Conservation (phyloP, 1,139 yeast species). For the Spencermartinsiella ligniputridi region DNA sequence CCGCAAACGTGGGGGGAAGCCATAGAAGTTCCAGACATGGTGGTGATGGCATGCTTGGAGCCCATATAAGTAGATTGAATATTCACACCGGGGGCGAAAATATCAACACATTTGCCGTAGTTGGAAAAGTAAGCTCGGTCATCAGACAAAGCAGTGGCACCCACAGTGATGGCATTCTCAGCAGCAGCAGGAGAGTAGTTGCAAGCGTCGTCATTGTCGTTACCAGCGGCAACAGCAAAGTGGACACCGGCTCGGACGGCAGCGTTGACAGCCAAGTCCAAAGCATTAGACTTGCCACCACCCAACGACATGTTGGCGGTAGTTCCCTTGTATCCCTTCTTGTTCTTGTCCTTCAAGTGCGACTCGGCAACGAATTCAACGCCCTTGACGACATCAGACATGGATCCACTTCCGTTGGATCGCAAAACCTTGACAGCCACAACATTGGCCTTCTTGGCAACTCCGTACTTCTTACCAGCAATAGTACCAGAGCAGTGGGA, state of each 20-base stretch:
- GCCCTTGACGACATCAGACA: constrained; percentile 48
- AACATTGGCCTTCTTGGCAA: constrained; percentile 58
- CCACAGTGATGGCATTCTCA: constrained; percentile 56
- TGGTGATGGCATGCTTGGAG: constrained; percentile 76
- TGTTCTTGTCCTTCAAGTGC: constrained; percentile 34
- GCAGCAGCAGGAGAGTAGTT: constrained; percentile 60
- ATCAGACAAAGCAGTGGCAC: constrained; percentile 49
- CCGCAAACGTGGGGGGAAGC: constrained; percentile 98
- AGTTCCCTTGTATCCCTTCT: constrained; percentile 51
- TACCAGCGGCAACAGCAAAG: constrained; percentile 65
- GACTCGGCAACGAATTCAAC: constrained; percentile 40
- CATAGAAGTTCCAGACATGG: constrained; percentile 97
- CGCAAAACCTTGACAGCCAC: constrained; percentile 56
- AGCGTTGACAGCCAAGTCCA: constrained; percentile 54
- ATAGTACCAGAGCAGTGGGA: constrained; percentile 56
- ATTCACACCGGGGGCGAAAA: constrained; percentile 58
- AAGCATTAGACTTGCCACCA: constrained; percentile 52
- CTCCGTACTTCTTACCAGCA: constrained; percentile 57
- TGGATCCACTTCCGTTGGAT: constrained; percentile 45
- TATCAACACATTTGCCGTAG: constrained; percentile 62
- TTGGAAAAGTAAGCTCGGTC: constrained; percentile 57
- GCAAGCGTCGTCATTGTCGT: constrained; percentile 61
- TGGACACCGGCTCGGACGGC: constrained; percentile 57
- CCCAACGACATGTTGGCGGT: constrained; percentile 61
- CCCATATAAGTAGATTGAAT: constrained; percentile 68